Conservation (phyloP, 2,329 filamentous ascomycete genomes). For the Apiospora pterosperma region DNA sequence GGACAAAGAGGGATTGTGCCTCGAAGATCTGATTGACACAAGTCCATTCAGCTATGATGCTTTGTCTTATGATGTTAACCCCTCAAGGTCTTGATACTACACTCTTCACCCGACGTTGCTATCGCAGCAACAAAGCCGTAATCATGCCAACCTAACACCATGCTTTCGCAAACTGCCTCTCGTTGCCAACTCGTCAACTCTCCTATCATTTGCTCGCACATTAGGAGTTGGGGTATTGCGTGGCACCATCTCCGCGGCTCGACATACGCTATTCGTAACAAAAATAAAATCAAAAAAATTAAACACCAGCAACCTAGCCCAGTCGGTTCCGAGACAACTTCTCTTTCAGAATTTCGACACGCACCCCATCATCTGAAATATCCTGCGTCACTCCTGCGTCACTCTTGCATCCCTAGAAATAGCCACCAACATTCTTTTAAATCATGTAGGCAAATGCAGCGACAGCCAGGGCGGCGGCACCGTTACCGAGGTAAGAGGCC, state of each 20-base stretch:
- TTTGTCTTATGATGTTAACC: not conserved
- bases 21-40: not conserved
- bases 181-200: conserved; percentile 18
- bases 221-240: conserved; percentile 20
- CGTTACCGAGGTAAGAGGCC: conserved; percentile 37
- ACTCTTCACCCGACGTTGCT: not conserved
- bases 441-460: conserved; percentile 43
- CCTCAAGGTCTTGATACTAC: not conserved
- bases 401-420: too few relatives aligned
- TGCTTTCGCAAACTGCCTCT: conserved; percentile 10
- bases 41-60: not conserved
- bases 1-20: not conserved
- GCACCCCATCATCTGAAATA: not conserved
- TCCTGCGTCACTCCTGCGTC: not conserved
- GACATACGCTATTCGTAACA: conserved; percentile 3
- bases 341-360: not conserved
- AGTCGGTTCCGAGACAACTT: not conserved
- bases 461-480: conserved; percentile 48
- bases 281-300: conserved; percentile 1
- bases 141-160: conserved; percentile 10
- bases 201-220: conserved; percentile 24
- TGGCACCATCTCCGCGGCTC: conserved; percentile 11
- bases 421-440: not conserved
- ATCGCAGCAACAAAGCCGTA: not conserved
- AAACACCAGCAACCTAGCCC: not conserved